Percentiles rank a stretch among this genome's conserved stretches.
These are phyloP conservation scores for Torulaspora indica DNA, from an alignment of 805 yeast species.

Conservation along the genomic window DNA sequence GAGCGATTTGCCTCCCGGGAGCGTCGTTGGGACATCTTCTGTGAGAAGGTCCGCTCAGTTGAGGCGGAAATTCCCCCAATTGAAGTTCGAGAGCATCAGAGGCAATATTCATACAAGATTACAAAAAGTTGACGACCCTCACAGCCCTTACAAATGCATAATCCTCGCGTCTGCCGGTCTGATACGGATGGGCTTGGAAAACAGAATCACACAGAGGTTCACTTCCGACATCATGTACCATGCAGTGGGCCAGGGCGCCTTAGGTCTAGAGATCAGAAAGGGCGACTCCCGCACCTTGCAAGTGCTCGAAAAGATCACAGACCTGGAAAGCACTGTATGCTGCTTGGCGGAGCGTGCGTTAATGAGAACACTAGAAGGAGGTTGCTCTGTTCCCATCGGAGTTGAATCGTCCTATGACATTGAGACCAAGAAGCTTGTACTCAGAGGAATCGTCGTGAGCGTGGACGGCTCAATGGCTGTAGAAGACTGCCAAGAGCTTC, in stretches of 20 bases:
- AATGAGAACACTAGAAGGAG: conserved; percentile 89
- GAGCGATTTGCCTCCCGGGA: conserved; percentile 73
- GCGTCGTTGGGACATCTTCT: conserved; percentile 91
- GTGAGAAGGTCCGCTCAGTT: conserved; percentile 91
- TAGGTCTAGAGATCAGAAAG: conserved; percentile 83
- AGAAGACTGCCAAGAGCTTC: conserved; percentile 43
- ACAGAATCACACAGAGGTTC: conserved; percentile 69
- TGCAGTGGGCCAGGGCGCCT: conserved; percentile 99
- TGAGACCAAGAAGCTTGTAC: conserved; percentile 42
- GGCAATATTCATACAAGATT: conserved; percentile 83
- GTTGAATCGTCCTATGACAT: conserved; percentile 58
- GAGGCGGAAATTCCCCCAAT: conserved; percentile 67
- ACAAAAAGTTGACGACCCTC: conserved; percentile 68
- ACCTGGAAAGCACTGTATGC: conserved; percentile 60
- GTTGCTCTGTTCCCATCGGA: conserved; percentile 97
- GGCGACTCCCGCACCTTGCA: conserved; percentile 55
- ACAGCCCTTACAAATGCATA: conserved; percentile 62
- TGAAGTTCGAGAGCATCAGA: conserved; percentile 76
- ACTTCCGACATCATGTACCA: conserved; percentile 79
- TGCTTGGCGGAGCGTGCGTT: conserved; percentile 86
- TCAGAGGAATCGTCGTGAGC: conserved; percentile 73
- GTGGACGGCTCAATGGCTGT: conserved; percentile 76
- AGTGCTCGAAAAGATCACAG: conserved; percentile 61
- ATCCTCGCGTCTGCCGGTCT: conserved; percentile 93
- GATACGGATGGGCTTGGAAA: conserved; percentile 62